Base-by-base conservation (phyloP, 495 filamentous ascomycete species). In the Pyrenopolyporus hunteri region DNA sequence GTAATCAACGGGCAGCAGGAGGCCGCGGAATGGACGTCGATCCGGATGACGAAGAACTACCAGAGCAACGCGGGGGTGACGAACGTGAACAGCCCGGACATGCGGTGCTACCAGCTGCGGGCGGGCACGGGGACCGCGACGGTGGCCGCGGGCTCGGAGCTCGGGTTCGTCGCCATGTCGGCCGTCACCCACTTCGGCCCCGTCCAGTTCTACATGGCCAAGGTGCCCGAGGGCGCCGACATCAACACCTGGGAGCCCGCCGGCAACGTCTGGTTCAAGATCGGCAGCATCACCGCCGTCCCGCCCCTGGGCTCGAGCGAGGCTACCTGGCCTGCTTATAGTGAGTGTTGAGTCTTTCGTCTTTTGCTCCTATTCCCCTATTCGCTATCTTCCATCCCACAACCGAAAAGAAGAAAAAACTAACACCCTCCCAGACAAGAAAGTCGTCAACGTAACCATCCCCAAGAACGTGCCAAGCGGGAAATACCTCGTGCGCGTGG, bases 231-330 rank as follows among this genome's bases (percentile, higher is more conserved):
- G 7, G 47, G 52, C 13, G 64, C 62, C 9, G 69, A 76, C 36
- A 63, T 78, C 60, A 73, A 75, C 57, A 73, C 69, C 7, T 82
- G 76, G 74, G 79, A 82, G n/a, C 70, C 72, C 1, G 53, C 70
- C 0, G 78, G 79, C 1, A 71, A 75, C 28, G 77, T 81, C 1
- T 82, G 78, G 80, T 81, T 81, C 64, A 82, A 82, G 67, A 73
- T 76, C 11, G 73, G 56, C 9, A 68, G 65, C 44, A 76, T 77
- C 47, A 66, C 59, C 2, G 75, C 68, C 5, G 65, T 46, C 10
- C 73, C 37, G 59, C 69, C 43, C 3, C 44, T 56, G 29, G 70
- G 64, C 0, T 63, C 66, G 0, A 59, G 57, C 26, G 73, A 71
- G 40, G 63, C 59, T 1, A 74, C 69, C 5, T 78, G 75, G 75